Evolutionary conservation across 371 early-diverging fungal species (phyloP), one percentile per base, ranked within the genome.

Genomic region (Fennellomyces sp.): DNA sequence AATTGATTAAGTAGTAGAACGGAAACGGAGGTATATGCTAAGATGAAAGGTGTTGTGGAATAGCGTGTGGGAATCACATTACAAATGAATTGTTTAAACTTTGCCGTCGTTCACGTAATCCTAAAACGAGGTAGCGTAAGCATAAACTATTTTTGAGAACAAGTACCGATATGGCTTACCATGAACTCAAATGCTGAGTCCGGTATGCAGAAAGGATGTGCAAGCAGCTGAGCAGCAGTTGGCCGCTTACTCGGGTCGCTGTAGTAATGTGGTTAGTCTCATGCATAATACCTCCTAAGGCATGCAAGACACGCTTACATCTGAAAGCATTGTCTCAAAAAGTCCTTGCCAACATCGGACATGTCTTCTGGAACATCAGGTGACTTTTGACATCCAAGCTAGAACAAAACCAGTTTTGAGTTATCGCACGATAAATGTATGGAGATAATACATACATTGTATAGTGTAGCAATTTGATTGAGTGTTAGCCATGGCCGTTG

Each of bases 401-500:
- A 41, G 41, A 38, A 55, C n/a, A 12, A 17, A 48, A 27, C 6
- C 29, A 52, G 13, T 3, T 6, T 41, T n/a, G n/a, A 21, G 10
- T 25, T 8, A 38, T 26, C 13, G 8, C 10, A 2, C 19, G 21
- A 36, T 23, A 13, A 38, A 25, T 39, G 19, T 7, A 50, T 13
- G n/a, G 38, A 56, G 0, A 26, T 19, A 52, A 27, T 11, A 17
- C 48, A 52, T 67, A 73, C 69, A 42, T 64, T 64, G 73, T 91
- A 95, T 57, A 96, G 82, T 2, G 96, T 94, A 65, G 94, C 93
- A 72, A 93, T 83, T 63, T 94, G 93, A 54, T 88, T 88, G 29
- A 91, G 78, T 15, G 89, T 78, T 28, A 89, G 84, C 91, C 95
- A 98, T 8, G 98, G 98, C 66, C 94, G 95, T 12, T 84, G 73